Conservation (phyloP, 2,329 filamentous ascomycete species). For the Hymenotorrendiella dingleyae region DNA sequence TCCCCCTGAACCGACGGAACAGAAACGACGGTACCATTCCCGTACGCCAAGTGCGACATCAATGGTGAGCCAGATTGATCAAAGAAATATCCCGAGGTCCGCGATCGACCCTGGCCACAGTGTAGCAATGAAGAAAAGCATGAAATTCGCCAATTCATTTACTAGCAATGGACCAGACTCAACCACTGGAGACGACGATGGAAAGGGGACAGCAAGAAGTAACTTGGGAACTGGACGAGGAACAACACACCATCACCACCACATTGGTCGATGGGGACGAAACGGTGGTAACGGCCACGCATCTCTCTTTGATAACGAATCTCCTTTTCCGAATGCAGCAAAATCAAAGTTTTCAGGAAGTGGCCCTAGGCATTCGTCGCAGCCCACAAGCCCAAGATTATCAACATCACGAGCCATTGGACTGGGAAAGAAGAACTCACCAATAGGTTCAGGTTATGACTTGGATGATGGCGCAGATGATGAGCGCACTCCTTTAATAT, state of each 20-base stretch:
- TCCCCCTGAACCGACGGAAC: constrained; percentile 61
- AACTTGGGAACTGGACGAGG: constrained; percentile 58
- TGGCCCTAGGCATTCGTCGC: constrained; percentile 52
- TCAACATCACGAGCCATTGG: constrained; percentile 40
- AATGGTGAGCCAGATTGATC: constrained; percentile 64
- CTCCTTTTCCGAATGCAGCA: constrained; percentile 66
- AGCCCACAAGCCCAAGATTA: constrained; percentile 64
- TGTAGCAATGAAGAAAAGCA: constrained; percentile 76
- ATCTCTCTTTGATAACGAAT: constrained; percentile 71
- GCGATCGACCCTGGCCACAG: constrained; percentile 61
- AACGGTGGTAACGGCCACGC: constrained; percentile 60
- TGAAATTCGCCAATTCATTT: constrained; percentile 86
- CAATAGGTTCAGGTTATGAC: constrained; percentile 64
- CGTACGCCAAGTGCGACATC: constrained; percentile 92
- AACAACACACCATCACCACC: constrained; percentile 71
- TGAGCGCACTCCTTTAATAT: constrained; percentile 77
- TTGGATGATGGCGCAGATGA: constrained; percentile 82
- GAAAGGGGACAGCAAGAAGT: constrained; percentile 56
- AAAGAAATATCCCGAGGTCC: constrained; percentile 38
- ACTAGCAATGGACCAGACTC: constrained; percentile 51
- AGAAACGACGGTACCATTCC: constrained; percentile 77
- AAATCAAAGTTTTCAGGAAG: constrained; percentile 56
- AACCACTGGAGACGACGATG: constrained; percentile 58
- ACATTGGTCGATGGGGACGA: constrained; percentile 74
- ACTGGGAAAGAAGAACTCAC: constrained; percentile 49